Base-by-base conservation (phyloP, 2,329 filamentous ascomycete species). In the Xylaria sp. region DNA sequence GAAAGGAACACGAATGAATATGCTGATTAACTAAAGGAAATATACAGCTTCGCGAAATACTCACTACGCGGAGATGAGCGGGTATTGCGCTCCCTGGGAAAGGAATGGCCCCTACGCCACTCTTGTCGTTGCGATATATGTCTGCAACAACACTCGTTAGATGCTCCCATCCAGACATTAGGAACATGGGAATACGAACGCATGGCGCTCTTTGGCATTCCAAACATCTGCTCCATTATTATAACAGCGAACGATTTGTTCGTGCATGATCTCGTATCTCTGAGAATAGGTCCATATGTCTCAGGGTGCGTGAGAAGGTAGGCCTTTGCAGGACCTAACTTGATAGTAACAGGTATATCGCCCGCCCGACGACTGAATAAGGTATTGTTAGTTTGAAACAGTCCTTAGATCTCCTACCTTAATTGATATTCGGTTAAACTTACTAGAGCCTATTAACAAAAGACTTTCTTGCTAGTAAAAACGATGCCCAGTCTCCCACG, bases 191-290 rank as follows among this genome's bases (percentile, higher is more conserved):
- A 5, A 18, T 32, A 63, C 60, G 23, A 16, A 63, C 60, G 60
- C 60, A 63, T 63, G 9, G 60, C 60, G 6, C 60, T 63, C 50
- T 63, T 55, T 8, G 60, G 60, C 48, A 53, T 63, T 18, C 63
- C 63, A 29, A 65, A 65, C 44, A 65, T 53, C 44, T 65, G 63
- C 47, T 65, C 63, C 44, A 53, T 53, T n/a, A 65, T 60, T 18
- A 65, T 13, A 8, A 65, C 63, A 5, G 63, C 63, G n/a, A 65
- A 65, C 10, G 63, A 57, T 44, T 65, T 65, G 27, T 65, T 65
- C 10, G 63, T 65, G 35, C 63, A 65, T 47, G 63, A 65, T 23
- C 25, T 35, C 8, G 63, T 65, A 27, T 65, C 63, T 47, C 25
- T 60, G 18, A 65, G 55, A 44, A 65, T 32, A 12, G 44, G 44